A percentile compares a stretch with the other conserved stretches of the same genome.
phyloP scores from a whole-genome alignment of 73 alveolate species.

The Paramecium sonneborni region DNA sequence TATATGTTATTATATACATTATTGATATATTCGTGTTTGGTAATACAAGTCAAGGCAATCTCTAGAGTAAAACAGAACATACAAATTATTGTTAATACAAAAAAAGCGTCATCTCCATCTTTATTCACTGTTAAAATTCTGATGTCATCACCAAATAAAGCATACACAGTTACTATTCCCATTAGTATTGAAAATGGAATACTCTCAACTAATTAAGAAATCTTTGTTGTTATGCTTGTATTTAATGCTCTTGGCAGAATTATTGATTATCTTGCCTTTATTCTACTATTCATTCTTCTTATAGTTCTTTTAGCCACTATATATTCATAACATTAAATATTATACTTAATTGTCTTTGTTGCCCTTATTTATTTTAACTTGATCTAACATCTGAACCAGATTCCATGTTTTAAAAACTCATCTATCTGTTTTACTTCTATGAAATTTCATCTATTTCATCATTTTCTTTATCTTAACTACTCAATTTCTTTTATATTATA shows the following conservation, averaged over 20 bases:
- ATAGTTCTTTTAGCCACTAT: background rate
- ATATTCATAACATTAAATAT: background rate
- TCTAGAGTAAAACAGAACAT: conserved; percentile 64
- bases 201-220: background rate
- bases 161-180: conserved; percentile 85
- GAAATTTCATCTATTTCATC: background rate
- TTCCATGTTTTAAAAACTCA: background rate
- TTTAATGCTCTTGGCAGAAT: background rate
- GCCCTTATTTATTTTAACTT: background rate
- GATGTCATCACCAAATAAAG: conserved; percentile 85
- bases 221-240: background rate
- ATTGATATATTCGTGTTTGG: conserved; percentile 57
- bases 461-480: background rate
- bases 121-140: conserved; percentile 64
- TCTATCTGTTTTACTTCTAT: background rate
- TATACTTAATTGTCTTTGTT: background rate
- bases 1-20: background rate
- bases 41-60: conserved; percentile 54
- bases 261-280: background rate
- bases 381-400: background rate
- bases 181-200: conserved; percentile 61
- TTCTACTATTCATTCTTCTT: conserved; percentile 10
- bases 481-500: background rate
- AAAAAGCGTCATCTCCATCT: conserved; percentile 62
- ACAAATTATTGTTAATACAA: conserved; percentile 23